Base-by-base conservation (phyloP, 495 filamentous ascomycete species). In the Astrothelium macrocarpum region DNA sequence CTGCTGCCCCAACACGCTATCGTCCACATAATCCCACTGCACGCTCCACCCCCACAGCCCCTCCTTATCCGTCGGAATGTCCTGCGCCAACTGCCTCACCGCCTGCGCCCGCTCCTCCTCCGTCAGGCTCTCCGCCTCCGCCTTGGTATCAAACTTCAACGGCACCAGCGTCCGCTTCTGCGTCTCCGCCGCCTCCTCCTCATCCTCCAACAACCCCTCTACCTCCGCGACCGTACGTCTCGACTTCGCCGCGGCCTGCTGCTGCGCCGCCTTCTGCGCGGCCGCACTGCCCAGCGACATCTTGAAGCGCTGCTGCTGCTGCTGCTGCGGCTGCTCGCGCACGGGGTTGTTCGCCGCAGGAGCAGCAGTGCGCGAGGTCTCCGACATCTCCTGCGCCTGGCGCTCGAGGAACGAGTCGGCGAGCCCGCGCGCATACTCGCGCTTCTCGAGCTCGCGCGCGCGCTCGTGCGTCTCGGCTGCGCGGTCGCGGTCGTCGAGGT, bases 11-110 rank as follows among this genome's bases (percentile, higher is more conserved):
- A 97, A 83, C 25, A 95, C 82, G 16, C 81, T 84, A 53, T 93
- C 87, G 73, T 96, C 91, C 66, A 99, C 84, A 78, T 87, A 93
- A 32, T 96, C 89, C 93, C 92, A 99, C 67, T 92, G 89, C 76
- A 99, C 84, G 32, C 86, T 80, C 90, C 90, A 97, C 5, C 83
- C 83, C 89, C 92, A 99, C 26, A 99, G 79, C 12, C 90, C 93
- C 11, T 88, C 85, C 68, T 88, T 89, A 71, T 91, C 87, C 34
- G 84, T 87, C 0, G 94, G 94, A 68, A 99, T 97, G 71, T 97
- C 91, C 53, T 85, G 83, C 0, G 92, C 94, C 59, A 99, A 76
- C 60, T 92, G 86, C 29, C 32, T 32, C 62, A 2, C 88, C 86
- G 10, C 88, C 86, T 70, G 91, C 86, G 31, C 28, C 29, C 62